Evolutionary conservation across 1,284 basidiomycete species (phyloP).

Genomic region (Heterobasidion parviporum): DNA sequence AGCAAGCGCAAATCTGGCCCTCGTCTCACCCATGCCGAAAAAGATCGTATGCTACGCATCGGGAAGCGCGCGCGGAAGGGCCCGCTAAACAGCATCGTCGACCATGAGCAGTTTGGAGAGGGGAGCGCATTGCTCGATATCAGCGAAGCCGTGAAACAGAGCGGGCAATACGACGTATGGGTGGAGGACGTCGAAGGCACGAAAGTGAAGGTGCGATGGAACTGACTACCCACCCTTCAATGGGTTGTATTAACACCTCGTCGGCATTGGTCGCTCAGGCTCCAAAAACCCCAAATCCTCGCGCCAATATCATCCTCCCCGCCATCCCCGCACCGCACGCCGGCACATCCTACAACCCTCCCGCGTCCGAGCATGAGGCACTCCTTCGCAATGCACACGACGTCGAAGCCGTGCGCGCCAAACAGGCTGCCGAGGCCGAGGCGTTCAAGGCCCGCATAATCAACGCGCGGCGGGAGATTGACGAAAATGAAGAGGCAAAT

Average conservation of each 20-base stretch:
- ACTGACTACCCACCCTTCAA: not conserved
- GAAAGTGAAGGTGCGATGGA: conserved; percentile 39
- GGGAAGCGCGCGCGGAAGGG: conserved; percentile 63
- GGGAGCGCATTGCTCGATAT: conserved; percentile 57
- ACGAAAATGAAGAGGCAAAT: conserved; percentile 12
- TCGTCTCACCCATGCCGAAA: conserved; percentile 51
- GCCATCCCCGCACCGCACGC: conserved; percentile 74
- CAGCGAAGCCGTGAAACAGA: conserved; percentile 60
- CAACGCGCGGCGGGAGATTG: conserved; percentile 29
- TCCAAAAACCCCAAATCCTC: conserved; percentile 39
- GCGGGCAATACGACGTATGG: conserved; percentile 70
- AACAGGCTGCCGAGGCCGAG: conserved; percentile 47
- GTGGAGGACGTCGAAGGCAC: conserved; percentile 23
- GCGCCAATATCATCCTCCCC: conserved; percentile 47
- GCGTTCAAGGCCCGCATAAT: conserved; percentile 51
- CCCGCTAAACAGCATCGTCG: conserved; percentile 61
- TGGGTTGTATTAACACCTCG: not conserved
- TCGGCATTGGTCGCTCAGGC: conserved; percentile 23
- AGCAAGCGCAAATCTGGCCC: conserved; percentile 18
- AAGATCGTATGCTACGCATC: conserved; percentile 66
- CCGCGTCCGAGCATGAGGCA: conserved; percentile 66
- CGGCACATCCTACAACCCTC: conserved; percentile 93
- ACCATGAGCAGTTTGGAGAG: conserved; percentile 52
- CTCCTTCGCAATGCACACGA: conserved; percentile 68
- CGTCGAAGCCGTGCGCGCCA: conserved; percentile 53